Evolutionary conservation across 2,329 filamentous ascomycete genomes (phyloP).

Genomic region (Aspergillus melleus): DNA sequence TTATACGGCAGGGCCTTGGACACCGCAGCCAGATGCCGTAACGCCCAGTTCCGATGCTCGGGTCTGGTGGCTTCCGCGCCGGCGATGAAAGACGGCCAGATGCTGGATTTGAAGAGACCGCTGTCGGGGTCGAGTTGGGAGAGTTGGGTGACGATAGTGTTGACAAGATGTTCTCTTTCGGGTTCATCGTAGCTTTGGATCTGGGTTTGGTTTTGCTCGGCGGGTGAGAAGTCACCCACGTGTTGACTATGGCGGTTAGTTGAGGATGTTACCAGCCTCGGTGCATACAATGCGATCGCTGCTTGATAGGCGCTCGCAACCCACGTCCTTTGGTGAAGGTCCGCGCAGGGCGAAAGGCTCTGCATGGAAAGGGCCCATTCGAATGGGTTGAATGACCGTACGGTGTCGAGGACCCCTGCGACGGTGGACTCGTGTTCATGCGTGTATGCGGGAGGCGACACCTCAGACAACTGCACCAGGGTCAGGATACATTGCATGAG

Average conservation of each 20-base stretch:
- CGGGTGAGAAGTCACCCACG: too few relatives aligned
- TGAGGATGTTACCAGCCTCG: too few relatives aligned
- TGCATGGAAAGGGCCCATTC: slow-evolving; percentile 2
- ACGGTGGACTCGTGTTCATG: neutral
- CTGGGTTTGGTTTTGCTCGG: too few relatives aligned
- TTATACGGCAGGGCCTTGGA: neutral
- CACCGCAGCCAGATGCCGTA: neutral
- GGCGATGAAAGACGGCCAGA: slow-evolving; percentile 10
- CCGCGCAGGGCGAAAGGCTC: neutral
- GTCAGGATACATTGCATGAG: neutral
- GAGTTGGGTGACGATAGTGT: neutral
- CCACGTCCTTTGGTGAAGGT: neutral
- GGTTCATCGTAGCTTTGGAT: neutral
- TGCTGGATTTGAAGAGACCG: slow-evolving; percentile 7
- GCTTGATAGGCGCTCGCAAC: slow-evolving; percentile 3
- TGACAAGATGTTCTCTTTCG: neutral
- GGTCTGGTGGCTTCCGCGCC: slow-evolving; percentile 3
- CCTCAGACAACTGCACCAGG: neutral
- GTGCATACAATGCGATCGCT: slow-evolving; percentile 2
- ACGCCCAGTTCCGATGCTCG: neutral
- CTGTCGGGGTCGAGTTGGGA: neutral
- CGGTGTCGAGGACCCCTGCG: neutral
- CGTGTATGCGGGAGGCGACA: neutral
- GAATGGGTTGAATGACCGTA: slow-evolving; percentile 3
- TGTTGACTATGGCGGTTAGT: too few relatives aligned